Percentiles rank a stretch among this genome's conserved stretches.
phyloP scores from a whole-genome alignment of 495 filamentous ascomycete species.

The Daldinia bambusicola region DNA sequence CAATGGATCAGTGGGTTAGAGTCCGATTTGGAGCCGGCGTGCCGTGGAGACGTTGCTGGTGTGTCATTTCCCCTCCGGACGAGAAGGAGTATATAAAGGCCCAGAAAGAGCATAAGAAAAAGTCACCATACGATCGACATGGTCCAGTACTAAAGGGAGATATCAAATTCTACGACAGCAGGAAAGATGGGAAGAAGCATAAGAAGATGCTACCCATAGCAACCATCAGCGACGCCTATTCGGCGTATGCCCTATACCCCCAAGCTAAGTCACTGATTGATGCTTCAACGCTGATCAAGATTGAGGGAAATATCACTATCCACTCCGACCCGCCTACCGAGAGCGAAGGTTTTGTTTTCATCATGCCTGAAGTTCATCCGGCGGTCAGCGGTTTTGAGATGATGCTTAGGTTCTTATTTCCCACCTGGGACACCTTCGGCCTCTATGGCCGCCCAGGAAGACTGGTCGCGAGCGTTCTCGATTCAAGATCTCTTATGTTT shows the following conservation, averaged over 20 bases:
- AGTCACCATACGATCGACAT: constrained; percentile 80
- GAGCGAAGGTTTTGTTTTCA: constrained; percentile 93
- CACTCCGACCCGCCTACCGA: constrained; percentile 76
- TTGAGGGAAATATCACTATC: constrained; percentile 90
- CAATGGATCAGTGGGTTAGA: constrained; percentile 91
- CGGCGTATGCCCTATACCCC: constrained; percentile 94
- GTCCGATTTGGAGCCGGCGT: constrained; percentile 97
- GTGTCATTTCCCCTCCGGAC: constrained; percentile 89
- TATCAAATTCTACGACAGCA: constrained; percentile 92
- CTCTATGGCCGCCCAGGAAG: constrained; percentile 91
- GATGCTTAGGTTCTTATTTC: constrained; percentile 94
- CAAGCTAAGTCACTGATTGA: constrained; percentile 94
- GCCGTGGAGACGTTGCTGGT: constrained; percentile 96
- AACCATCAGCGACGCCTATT: constrained; percentile 88
- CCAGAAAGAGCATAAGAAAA: constrained; percentile 86
- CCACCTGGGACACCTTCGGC: constrained; percentile 91
- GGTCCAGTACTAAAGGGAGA: constrained; percentile 77
- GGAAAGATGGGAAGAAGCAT: constrained; percentile 75
- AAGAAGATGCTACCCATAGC: constrained; percentile 93
- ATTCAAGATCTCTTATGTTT: constrained; percentile 95
- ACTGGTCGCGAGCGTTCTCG: constrained; percentile 85
- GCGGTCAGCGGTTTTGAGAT: constrained; percentile 95
- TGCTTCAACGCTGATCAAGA: constrained; percentile 90
- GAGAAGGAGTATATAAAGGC: constrained; percentile 89
- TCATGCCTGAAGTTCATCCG: constrained; percentile 94